Evolutionary conservation across 257 asterid genomes (phyloP).

Genomic region (Lycium barbarum): DNA sequence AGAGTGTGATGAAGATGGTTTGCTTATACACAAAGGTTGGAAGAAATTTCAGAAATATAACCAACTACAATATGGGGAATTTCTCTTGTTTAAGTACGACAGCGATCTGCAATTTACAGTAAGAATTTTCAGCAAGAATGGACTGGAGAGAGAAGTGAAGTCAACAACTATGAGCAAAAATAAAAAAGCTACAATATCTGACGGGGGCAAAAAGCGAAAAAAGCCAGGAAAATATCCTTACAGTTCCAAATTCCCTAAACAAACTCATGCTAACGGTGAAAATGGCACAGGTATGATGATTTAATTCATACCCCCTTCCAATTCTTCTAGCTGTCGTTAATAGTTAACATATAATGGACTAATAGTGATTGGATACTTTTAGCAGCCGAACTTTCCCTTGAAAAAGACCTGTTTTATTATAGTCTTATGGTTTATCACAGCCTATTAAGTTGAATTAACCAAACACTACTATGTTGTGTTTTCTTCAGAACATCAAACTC

Average conservation of each 20-base stretch:
- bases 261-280: neutral
- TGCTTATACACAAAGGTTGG: slow-evolving; percentile 23
- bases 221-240: neutral
- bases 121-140: slow-evolving; percentile 1
- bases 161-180: neutral
- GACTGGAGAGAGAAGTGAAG: neutral
- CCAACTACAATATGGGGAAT: slow-evolving; percentile 10
- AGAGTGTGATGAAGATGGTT: neutral
- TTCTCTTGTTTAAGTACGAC: slow-evolving; percentile 14
- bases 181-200: neutral
- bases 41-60: neutral
- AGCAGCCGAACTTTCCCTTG: neutral
- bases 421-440: neutral
- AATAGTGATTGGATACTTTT: neutral
- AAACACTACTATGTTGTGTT: neutral
- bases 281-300: neutral
- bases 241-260: neutral
- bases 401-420: neutral
- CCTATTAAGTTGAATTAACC: neutral
- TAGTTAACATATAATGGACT: neutral
- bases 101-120: slow-evolving; percentile 15
- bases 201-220: neutral
- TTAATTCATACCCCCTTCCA: neutral
- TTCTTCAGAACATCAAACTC: slow-evolving; percentile 8
- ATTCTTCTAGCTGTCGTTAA: neutral